Percentiles rank a stretch among this genome's conserved stretches.
These are phyloP conservation scores for Phytophthora fragariae DNA, from an alignment of 352 stramenopile genomes.

Conservation along the genomic window DNA sequence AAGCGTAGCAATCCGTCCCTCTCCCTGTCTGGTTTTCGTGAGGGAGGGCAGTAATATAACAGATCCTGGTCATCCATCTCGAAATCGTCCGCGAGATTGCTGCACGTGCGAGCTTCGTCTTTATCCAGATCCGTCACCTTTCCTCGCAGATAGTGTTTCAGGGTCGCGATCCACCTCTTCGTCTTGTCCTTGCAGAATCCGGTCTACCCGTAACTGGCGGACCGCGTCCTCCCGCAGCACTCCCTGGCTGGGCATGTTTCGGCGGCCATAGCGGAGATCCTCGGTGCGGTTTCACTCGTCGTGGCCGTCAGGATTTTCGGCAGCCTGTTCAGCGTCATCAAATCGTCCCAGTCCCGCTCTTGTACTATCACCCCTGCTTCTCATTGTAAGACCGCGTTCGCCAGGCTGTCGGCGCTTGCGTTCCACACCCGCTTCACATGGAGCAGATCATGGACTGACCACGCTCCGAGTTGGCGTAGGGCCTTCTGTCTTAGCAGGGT, in stretches of 20 bases:
- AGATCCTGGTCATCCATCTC: not conserved
- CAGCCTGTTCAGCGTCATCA: not conserved
- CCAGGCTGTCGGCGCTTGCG: not conserved
- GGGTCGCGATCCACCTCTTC: slow-evolving; percentile 8
- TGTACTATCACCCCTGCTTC: not conserved
- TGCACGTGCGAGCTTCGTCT: not conserved
- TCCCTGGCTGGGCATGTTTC: not conserved
- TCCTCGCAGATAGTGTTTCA: not conserved
- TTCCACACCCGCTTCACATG: slow-evolving; percentile 16
- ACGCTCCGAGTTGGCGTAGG: not conserved
- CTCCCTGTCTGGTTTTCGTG: not conserved
- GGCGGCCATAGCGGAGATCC: too few species aligned
- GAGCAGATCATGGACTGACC: not conserved
- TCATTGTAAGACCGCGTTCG: not conserved
- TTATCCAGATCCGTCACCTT: not conserved
- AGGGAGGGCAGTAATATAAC: not conserved
- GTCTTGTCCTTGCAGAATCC: slow-evolving; percentile 3
- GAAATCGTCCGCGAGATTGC: not conserved
- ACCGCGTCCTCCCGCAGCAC: not conserved
- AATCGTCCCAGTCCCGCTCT: not conserved
- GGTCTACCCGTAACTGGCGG: not conserved
- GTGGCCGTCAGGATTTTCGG: too few species aligned
- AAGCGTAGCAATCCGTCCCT: not conserved
- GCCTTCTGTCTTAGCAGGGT: not conserved
- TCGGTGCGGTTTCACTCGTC: too few species aligned